Percentiles rank a stretch among this genome's conserved stretches.
These are phyloP conservation scores for Malus orientalis DNA, from an alignment of 306 rosid genomes.

Conservation along the genomic window DNA sequence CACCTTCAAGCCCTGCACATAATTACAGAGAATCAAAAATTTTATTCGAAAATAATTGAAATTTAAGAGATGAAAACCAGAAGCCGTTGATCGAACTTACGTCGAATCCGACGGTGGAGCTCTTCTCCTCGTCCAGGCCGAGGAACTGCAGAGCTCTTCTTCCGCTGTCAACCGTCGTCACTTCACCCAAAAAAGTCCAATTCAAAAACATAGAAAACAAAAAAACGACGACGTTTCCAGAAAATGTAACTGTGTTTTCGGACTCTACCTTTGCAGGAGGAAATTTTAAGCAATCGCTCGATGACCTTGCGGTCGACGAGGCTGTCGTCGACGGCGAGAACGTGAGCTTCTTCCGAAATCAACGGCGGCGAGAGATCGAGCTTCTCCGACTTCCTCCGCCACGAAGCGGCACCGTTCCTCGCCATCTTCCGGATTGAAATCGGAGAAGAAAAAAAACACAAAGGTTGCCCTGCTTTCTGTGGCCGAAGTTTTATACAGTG, in stretches of 20 bases:
- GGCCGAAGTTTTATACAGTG: constrained; percentile 33
- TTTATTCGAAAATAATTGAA: not conserved
- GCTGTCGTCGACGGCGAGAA: constrained; percentile 94
- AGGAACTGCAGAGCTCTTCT: constrained; percentile 77
- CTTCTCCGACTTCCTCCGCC: constrained; percentile 34
- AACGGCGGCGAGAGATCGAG: constrained; percentile 12
- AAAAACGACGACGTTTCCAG: not conserved
- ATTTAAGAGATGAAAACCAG: not conserved
- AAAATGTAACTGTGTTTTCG: not conserved
- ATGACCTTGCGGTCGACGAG: constrained; percentile 83
- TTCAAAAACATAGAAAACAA: not conserved
- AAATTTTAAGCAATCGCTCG: constrained; percentile 68
- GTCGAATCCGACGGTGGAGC: constrained; percentile 48
- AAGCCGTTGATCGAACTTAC: constrained; percentile 24
- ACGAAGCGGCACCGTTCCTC: constrained; percentile 37
- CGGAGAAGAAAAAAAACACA: not conserved
- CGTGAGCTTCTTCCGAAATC: constrained; percentile 61
- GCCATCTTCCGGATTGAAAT: constrained; percentile 24
- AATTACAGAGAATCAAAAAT: not conserved
- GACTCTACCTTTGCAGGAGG: constrained; percentile 64
- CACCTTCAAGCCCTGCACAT: constrained; percentile 54
- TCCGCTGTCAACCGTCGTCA: constrained; percentile 95
- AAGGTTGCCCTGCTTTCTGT: constrained; percentile 17
- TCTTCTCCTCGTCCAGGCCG: constrained; percentile 62
- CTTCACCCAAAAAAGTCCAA: constrained; percentile 26